Evolutionary conservation across 1,284 basidiomycete genomes (phyloP).

Genomic region (Microbotryum saponariae): DNA sequence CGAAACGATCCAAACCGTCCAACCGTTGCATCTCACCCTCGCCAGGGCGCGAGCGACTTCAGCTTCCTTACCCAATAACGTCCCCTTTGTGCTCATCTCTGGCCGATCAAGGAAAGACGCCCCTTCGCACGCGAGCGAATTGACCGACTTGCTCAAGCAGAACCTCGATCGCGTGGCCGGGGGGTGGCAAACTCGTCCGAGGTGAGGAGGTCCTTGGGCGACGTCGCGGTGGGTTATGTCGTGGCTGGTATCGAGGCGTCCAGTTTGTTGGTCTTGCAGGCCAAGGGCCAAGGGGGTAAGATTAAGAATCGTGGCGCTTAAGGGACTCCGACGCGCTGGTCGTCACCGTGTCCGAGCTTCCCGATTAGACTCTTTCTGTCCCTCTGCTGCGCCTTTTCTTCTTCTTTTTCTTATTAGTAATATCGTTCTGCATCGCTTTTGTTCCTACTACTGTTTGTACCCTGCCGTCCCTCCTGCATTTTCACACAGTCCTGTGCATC

Average conservation of each 20-base stretch:
- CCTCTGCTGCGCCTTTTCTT: too few relatives aligned
- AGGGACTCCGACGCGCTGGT: not conserved
- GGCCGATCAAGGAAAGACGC: conserved; percentile 60
- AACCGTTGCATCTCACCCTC: conserved; percentile 52
- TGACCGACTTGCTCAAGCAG: conserved; percentile 54
- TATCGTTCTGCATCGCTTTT: too few relatives aligned
- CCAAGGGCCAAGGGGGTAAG: conserved; percentile 17
- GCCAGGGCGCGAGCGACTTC: conserved; percentile 42
- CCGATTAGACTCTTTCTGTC: too few relatives aligned
- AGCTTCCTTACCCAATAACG: conserved; percentile 33
- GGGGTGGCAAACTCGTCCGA: conserved; percentile 48
- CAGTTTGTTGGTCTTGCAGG: conserved; percentile 22
- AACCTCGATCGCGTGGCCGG: conserved; percentile 42
- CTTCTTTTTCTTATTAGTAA: too few relatives aligned
- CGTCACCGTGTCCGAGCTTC: too few relatives aligned
- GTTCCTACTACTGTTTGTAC: too few relatives aligned
- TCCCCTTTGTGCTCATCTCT: conserved; percentile 53
- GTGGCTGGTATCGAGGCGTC: conserved; percentile 46
- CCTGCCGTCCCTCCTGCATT: too few relatives aligned
- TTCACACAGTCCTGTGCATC: too few relatives aligned
- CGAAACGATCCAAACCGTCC: conserved; percentile 41
- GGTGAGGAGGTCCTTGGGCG: conserved; percentile 70
- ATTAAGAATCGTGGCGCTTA: conserved; percentile 1
- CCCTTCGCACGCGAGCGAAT: conserved; percentile 57
- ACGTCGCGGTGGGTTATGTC: conserved; percentile 66